Evolutionary conservation across 179 eudicot genomes (phyloP), one percentile per base, ranked within the genome.

Genomic region (Beta macrorhiza): DNA sequence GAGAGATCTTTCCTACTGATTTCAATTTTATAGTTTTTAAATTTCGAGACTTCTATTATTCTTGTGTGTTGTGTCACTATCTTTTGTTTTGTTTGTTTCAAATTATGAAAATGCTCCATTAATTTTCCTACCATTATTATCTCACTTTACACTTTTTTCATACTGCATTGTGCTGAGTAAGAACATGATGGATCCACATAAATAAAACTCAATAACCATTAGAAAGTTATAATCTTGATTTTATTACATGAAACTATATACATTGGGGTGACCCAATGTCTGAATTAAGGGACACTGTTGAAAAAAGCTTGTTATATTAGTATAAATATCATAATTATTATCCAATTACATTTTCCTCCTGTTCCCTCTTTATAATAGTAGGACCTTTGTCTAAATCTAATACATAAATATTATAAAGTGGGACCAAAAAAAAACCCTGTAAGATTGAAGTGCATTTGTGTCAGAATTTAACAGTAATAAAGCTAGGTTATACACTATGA

Each of bases 41-140:
- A 37, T 87, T 81, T 81, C 81, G 85, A 85, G 32, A 1, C 20
- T 83, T 81, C 85, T 89, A 80, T 83, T 85, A n/a, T 87, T 56
- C 74, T 80, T 58, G 32, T 29, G 32, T 29, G 32, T 29, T 42
- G 4, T 78, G 65, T 75, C 65, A 56, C 32, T 42, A 77, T 8
- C 44, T 53, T 53, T 78, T 15, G 14, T 52, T 65, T 49, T 29
- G 49, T n/a, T 12, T 17, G 22, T 15, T 45, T 47, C 16, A 15
- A 32, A 67, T 9, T 42, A 67, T 9, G 64, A 64, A 49, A 58
- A 75, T 44, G 51, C 73, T 77, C 52, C 85, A 71, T 65, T 62
- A 57, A 61, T 65, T 47, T 1, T 56, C 19, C 25, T 3, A 45
- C 56, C 37, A 47, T 47, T 76, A 62, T 10, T 61, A 59, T 76